Evolutionary conservation across 2,329 filamentous ascomycete genomes (phyloP).

Genomic region (Seiridium unicorne): DNA sequence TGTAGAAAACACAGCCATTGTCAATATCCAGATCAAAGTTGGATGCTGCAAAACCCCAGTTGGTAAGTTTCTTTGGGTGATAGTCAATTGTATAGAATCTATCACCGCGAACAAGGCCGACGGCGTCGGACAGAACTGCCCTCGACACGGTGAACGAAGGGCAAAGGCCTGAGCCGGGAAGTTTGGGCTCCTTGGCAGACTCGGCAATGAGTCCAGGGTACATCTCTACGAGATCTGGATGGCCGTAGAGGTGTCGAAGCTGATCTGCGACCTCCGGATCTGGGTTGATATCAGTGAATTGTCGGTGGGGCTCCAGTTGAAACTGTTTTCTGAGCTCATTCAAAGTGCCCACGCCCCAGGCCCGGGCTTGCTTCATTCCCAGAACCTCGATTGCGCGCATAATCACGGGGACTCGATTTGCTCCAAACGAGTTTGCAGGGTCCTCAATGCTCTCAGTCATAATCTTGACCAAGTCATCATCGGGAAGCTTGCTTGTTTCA

Average conservation of each 20-base stretch:
- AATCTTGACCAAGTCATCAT: constrained; percentile 32
- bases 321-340: constrained; percentile 53
- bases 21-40: constrained; percentile 56
- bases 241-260: constrained; percentile 45
- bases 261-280: constrained; percentile 44
- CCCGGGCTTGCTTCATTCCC: constrained; percentile 42
- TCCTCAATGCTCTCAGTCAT: constrained; percentile 58
- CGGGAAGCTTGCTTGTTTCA: constrained; percentile 37
- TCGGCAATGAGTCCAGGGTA: constrained; percentile 58
- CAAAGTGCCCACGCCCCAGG: constrained; percentile 50
- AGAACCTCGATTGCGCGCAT: constrained; percentile 46
- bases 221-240: constrained; percentile 53
- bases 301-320: constrained; percentile 45
- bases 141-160: constrained; percentile 44
- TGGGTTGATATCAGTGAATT: constrained; percentile 50
- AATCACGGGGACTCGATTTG: constrained; percentile 52
- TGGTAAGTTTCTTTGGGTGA: constrained; percentile 60
- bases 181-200: constrained; percentile 49
- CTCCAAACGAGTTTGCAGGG: constrained; percentile 58
- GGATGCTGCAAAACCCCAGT: constrained; percentile 62
- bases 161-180: constrained; percentile 45
- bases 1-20: constrained; percentile 65
- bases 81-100: constrained; percentile 64
- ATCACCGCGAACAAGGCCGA: constrained; percentile 61
- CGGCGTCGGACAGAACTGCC: constrained; percentile 61